Base-by-base conservation (phyloP, 2,329 filamentous ascomycete species). In the Nemania sp. region DNA sequence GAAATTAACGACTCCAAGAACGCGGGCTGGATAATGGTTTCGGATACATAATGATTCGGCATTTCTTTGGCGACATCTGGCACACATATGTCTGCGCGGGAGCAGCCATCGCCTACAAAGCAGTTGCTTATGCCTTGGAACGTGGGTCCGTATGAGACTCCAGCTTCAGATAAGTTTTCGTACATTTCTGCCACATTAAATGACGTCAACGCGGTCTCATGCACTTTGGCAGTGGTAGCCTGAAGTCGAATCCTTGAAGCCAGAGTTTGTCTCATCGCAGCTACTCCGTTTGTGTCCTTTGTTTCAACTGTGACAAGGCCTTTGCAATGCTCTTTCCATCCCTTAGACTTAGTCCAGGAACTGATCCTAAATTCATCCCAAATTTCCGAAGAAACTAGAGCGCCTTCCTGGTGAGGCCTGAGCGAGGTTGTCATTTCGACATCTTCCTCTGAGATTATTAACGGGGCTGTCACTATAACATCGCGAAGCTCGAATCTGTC, bases 241-340 rank as follows among this genome's bases (percentile, higher is more conserved):
- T 66, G 59, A 6, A 75, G 60, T 4, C 64, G 57, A n/a, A 66
- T 54, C 14, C 66, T 61, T 1, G 67, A 64, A 5, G 66, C 64
- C 9, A 65, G 57, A 33, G 37, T 61, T 42, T 66, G 68, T 51
- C 66, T 67, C n/a, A 61, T 61, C 24, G 71, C 69, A 43, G 77
- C 73, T 1, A 80, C 72, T 5, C 73, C 72, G 54, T 78, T 76
- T 1, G 64, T 55, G 11, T 75, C 69, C 6, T 61, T 60, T 7
- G 65, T 57, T 40, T 68, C 67, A 3, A 78, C 72, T 5, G 73
- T 68, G 8, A 84, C 71, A 2, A 80, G 69, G n/a, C 80, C 80
- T 44, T 76, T 73, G 64, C 81, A 84, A 61, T 86, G 78, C 61
- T 85, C 79, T 0, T 77, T 76, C 82, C 82, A 86, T 9, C 78